Percentiles rank a stretch among this genome's conserved stretches.
Evolutionary conservation across 257 asterid genomes (phyloP).

Genomic region (Paulownia fortunei): DNA sequence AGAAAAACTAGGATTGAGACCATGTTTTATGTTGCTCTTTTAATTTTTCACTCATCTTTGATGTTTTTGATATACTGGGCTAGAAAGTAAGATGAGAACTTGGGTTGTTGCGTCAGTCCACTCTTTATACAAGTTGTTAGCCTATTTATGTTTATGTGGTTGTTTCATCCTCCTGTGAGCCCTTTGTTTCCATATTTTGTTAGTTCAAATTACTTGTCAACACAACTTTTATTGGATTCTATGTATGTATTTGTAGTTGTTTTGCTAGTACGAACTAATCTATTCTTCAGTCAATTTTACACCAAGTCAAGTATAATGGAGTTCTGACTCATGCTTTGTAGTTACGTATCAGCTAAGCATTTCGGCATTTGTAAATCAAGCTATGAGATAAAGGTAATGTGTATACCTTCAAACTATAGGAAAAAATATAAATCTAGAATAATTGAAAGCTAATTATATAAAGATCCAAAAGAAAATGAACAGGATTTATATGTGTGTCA

Average conservation of each 20-base stretch:
- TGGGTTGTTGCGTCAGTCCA: conserved; percentile 9
- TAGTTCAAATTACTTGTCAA: conserved; percentile 7
- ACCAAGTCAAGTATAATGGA: conserved; percentile 1
- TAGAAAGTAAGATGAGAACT: conserved; percentile 8
- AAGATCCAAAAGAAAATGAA: neutral
- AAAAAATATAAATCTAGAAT: neutral
- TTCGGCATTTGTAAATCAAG: conserved; percentile 2
- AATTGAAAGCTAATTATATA: neutral
- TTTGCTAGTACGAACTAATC: conserved; percentile 2
- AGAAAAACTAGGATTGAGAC: neutral
- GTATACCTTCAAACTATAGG: conserved; percentile 6
- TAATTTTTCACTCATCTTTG: neutral
- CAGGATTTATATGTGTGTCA: neutral
- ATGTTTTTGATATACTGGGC: conserved; percentile 7
- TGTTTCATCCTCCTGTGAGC: neutral
- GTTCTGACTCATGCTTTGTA: conserved; percentile 1
- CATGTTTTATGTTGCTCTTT: conserved; percentile 15
- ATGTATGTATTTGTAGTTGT: neutral
- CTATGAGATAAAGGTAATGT: conserved; percentile 15
- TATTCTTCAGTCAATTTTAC: neutral
- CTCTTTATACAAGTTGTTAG: conserved; percentile 16
- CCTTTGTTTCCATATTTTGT: neutral
- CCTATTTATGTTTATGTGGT: neutral
- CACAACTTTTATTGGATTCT: neutral
- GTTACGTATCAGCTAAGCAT: conserved; percentile 3